Percentiles rank a stretch among this genome's conserved stretches.
Conservation (phyloP, 2,329 filamentous ascomycete species). For the Apiospora pterosperma region DNA sequence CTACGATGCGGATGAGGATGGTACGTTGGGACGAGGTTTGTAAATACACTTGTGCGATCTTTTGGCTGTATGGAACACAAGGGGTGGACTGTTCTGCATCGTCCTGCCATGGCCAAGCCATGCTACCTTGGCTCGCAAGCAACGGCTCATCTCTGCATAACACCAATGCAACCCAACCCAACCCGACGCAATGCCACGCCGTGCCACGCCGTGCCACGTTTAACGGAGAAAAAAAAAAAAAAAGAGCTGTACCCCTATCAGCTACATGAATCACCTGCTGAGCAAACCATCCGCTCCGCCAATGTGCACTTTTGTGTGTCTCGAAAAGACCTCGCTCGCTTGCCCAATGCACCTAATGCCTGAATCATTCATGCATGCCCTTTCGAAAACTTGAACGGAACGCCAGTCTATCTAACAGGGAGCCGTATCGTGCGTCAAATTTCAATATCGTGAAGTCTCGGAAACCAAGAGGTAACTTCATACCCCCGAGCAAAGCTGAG, state of each 20-base stretch:
- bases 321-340: background rate
- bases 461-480: background rate
- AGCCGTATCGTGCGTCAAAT: background rate
- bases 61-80: background rate
- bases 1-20: background rate
- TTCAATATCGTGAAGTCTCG: background rate
- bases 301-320: background rate
- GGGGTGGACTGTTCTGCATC: background rate
- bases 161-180: background rate
- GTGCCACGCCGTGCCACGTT: background rate
- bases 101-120: background rate
- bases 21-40: background rate
- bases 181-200: background rate
- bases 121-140: background rate
- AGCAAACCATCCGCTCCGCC: background rate
- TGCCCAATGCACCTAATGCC: constrained; percentile 1
- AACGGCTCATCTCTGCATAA: background rate
- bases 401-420: background rate
- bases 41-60: background rate
- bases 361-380: background rate
- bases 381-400: background rate
- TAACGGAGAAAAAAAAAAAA: background rate
- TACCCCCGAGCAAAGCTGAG: background rate
- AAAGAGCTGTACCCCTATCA: background rate
- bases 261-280: background rate